These are phyloP conservation scores for Limnanthes douglasii DNA, from an alignment of 345 rosid species.

Conservation along the genomic window DNA sequence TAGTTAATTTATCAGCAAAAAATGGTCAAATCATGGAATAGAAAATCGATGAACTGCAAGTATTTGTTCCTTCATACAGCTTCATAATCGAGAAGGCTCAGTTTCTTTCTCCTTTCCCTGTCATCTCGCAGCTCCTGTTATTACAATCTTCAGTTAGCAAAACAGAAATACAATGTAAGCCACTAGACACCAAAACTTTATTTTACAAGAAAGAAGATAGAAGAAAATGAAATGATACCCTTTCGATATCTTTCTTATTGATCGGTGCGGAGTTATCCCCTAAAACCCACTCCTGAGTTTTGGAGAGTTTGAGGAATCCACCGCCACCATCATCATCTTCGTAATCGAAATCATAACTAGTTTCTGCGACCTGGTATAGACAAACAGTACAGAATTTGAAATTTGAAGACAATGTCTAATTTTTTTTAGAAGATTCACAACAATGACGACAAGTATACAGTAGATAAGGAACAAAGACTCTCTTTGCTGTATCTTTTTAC, in stretches of 20 bases:
- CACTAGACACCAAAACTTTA: conserved; percentile 2
- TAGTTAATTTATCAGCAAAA: no score
- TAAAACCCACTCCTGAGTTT: conserved; percentile 55
- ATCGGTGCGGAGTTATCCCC: conserved; percentile 61
- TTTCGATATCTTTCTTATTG: conserved; percentile 59
- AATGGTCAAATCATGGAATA: no score
- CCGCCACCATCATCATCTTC: conserved; percentile 35
- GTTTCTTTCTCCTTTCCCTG: conserved; percentile 69
- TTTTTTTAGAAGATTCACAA: no score
- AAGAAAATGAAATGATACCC: conserved; percentile 15
- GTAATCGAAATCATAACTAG: no score
- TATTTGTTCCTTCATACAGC: no score
- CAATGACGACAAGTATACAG: no score
- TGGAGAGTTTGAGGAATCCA: conserved; percentile 68
- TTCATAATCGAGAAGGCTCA: conserved; percentile 77
- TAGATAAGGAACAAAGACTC: no score
- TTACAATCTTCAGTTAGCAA: conserved; percentile 10
- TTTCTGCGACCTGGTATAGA: no score
- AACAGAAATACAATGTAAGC: background rate
- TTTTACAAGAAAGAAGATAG: conserved; percentile 1
- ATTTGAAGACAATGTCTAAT: no score
- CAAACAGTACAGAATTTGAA: no score
- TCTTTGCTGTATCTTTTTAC: no score
- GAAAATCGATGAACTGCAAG: no score
- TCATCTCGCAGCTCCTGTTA: conserved; percentile 58